Evolutionary conservation across 2,329 filamentous ascomycete genomes (phyloP), one percentile per base, ranked within the genome.

Genomic region (Fusarium sp.): DNA sequence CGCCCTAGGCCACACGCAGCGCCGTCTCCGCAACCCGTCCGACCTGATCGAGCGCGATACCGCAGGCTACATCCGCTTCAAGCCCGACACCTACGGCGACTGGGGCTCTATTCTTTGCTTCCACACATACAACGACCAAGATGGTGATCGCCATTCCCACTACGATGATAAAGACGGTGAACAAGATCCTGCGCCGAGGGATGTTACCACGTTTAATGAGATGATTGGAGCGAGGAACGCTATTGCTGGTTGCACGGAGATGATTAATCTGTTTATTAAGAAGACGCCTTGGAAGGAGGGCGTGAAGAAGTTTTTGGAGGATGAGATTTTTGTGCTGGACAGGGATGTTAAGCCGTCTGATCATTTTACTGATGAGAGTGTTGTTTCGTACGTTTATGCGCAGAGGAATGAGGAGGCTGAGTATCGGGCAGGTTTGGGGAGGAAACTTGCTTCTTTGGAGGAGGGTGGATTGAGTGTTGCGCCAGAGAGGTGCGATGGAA

Each of bases 41-140:
- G 72, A 74, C 2, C 3, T 68, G 2, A 62, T 65, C 1, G 59
- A 62, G 16, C 58, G 66, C 19, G 71, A 73, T 5, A 69, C 44
- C 13, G 65, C 67, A 0, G 67, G 67, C 5, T 69, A 69, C 21
- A 69, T 69, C 3, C 67, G 69, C 7, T 71, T 71, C 42, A 58
- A 57, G 25, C 64, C 60, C 3, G 70, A 69, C 4, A 73, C 58
- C 1, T 69, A 66, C 4, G 69, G 59, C 0, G 54, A 73, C n/a
- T 64, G 59, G 64, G 69, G 70, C 1, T 56, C 70, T 9, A 62
- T 72, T 5, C 21, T 73, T 1, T 65, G 59, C 35, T 73, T 73
- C 21, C 70, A 73, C 25, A 58, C 63, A 1, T 73, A 73, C 8
- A 60, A 57, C 3, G 57, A 65, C 6, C 71, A 73, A 23, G 60